phyloP scores from a whole-genome alignment of 768 basidiomycete genomes.

The Roridomyces roridus region DNA sequence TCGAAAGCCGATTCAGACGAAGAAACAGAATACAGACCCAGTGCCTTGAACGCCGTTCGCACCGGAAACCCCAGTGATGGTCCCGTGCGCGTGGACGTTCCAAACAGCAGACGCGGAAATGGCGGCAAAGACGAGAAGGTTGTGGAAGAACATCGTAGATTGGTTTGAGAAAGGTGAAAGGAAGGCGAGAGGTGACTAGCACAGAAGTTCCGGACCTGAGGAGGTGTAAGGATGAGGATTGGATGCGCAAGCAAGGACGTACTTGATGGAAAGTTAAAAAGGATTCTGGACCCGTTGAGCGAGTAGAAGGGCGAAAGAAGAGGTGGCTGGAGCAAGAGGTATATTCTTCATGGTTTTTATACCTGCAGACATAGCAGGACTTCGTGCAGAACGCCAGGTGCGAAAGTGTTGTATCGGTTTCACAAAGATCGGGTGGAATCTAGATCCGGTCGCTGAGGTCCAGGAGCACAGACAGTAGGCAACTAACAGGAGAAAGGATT shows the following conservation, averaged over 20 bases:
- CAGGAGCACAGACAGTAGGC: no score
- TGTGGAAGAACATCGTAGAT: conserved; percentile 25
- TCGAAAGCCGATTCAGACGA: no score
- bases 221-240: no score
- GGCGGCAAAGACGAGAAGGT: conserved; percentile 12
- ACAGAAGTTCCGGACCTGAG: conserved; percentile 7
- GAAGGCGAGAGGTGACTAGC: not conserved
- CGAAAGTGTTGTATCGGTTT: no score
- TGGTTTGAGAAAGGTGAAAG: conserved; percentile 9
- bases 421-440: no score
- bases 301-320: no score
- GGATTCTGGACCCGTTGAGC: not conserved
- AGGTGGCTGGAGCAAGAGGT: conserved; percentile 14
- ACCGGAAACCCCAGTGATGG: conserved; percentile 21
- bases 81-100: conserved; percentile 19
- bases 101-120: conserved; percentile 4
- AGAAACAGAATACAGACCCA: no score
- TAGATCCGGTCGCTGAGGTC: no score
- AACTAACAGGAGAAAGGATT: no score
- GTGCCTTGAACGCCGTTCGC: not conserved
- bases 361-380: not conserved
- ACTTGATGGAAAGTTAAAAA: no score
- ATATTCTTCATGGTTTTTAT: conserved; percentile 12
- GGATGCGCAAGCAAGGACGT: no score
- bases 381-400: no score